A percentile compares a stretch with the other conserved stretches of the same genome.
Conservation (phyloP, 306 rosid species). For the Myrica gale region DNA sequence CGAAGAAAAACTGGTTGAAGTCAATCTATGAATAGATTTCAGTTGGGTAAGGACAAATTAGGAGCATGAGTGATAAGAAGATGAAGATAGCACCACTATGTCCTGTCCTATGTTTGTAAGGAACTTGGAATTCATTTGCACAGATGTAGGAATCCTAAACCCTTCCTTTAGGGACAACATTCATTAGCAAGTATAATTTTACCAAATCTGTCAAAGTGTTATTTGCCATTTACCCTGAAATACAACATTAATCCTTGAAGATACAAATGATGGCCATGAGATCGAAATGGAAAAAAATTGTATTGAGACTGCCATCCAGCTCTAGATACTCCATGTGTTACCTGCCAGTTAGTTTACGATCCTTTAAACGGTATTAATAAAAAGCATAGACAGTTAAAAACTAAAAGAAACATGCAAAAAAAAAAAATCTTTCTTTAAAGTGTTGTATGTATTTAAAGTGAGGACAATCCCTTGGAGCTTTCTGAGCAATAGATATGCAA, state of each 20-base stretch:
- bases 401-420: background rate
- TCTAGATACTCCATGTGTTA: background rate
- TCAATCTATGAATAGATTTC: background rate
- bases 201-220: too few species aligned
- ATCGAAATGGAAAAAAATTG: background rate
- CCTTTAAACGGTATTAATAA: background rate
- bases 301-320: background rate
- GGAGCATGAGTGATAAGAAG: too few species aligned
- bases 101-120: too few species aligned
- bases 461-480: background rate
- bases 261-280: background rate
- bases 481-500: background rate
- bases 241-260: background rate
- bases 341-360: background rate
- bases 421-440: background rate
- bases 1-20: background rate
- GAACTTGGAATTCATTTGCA: too few species aligned
- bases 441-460: background rate
- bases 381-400: background rate
- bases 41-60: background rate
- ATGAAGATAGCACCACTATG: too few species aligned
- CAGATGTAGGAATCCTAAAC: background rate
- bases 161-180: too few species aligned
- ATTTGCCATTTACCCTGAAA: too few species aligned
- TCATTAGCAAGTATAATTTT: too few species aligned